A percentile compares a stretch with the other conserved stretches of the same genome.
These are phyloP conservation scores for rapeseed (Brassica napus) DNA, from an alignment of 345 rosid species.

Conservation along the genomic window DNA sequence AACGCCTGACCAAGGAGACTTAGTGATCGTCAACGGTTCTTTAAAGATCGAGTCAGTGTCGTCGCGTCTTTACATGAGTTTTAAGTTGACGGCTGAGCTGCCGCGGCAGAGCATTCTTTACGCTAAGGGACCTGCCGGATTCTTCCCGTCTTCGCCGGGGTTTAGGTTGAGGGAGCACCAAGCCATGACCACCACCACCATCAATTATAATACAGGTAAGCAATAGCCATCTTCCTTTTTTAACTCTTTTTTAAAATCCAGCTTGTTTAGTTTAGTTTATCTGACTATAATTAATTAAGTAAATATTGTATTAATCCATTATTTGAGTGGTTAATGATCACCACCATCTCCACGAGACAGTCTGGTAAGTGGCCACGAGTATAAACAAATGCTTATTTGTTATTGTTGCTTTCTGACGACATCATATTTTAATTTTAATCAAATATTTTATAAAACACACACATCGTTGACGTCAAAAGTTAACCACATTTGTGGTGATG, in stretches of 20 bases:
- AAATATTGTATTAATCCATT: constrained; percentile 8
- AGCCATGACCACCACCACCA: constrained; percentile 45
- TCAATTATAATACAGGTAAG: constrained; percentile 69
- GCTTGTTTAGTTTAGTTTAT: not conserved
- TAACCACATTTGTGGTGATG: not conserved
- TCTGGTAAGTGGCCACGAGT: not conserved
- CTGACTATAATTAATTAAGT: constrained; percentile 3
- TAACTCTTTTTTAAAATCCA: too few species aligned
- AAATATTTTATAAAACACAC: too few species aligned
- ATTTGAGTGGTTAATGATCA: not conserved
- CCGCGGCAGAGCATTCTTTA: constrained; percentile 56
- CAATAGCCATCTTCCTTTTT: too few species aligned
- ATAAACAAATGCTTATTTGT: not conserved
- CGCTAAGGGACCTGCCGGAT: constrained; percentile 56
- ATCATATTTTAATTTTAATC: not conserved
- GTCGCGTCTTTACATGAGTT: constrained; percentile 60
- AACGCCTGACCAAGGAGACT: constrained; percentile 55
- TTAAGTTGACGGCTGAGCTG: constrained; percentile 50
- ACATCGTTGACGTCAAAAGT: not conserved
- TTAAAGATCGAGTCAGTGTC: constrained; percentile 49
- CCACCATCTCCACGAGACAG: not conserved
- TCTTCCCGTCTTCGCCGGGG: constrained; percentile 50
- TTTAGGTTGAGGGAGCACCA: constrained; percentile 55
- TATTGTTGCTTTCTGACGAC: not conserved
- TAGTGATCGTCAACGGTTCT: constrained; percentile 41